Base-by-base conservation (phyloP, 2,329 filamentous ascomycete species). In the Sodiomyces alkalinus region DNA sequence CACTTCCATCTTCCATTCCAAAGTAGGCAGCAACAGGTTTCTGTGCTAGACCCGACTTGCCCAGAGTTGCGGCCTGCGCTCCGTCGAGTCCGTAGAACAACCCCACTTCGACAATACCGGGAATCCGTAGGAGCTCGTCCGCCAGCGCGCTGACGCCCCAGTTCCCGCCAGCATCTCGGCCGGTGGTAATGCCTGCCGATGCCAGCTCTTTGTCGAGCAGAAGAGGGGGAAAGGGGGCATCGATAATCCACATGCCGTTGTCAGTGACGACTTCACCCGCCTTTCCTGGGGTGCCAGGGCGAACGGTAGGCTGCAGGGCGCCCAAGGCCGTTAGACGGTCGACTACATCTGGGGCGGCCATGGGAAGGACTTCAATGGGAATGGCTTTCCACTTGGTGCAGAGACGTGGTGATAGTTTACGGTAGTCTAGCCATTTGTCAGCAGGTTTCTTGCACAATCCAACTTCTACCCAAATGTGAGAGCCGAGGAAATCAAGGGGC, bases 1-100 rank as follows among this genome's bases (percentile, higher is more conserved):
- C 75, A 8, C 60, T 62, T 4, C 80, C 80, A 45, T 82, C 80
- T 24, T 78, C 69, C 72, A 90, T 80, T 19, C 90, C 90, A 55
- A 96, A 98, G 58, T 96, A 98, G 15, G 83, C 86, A 17, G 85
- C 85, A 9, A 94, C 68, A 0, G 90, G 90, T 57, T 87, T 92
- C 58, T 94, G 83, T 1, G 81, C 85, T 26, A 80, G 77, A 26
- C 72, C 55, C 30, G 64, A 60, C 38, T 72, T 64, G 33, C 65
- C 60, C 30, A 65, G 33, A 19, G 41, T 40, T 13, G 46, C 59
- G 22, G 67, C 68, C 49, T 92, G 64, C 11, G 70, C 59, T 0
- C 87, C 87, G 34, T 87, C 86, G 43, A 74, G 48, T 4, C 87
- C 87, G 22, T 74, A 71, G 59, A 98, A 98, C 25, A 98, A 65